A percentile compares a stretch with the other conserved stretches of the same genome.
Conservation (phyloP, 192 early-diverging fungal species). For the Kickxella alabastrina region DNA sequence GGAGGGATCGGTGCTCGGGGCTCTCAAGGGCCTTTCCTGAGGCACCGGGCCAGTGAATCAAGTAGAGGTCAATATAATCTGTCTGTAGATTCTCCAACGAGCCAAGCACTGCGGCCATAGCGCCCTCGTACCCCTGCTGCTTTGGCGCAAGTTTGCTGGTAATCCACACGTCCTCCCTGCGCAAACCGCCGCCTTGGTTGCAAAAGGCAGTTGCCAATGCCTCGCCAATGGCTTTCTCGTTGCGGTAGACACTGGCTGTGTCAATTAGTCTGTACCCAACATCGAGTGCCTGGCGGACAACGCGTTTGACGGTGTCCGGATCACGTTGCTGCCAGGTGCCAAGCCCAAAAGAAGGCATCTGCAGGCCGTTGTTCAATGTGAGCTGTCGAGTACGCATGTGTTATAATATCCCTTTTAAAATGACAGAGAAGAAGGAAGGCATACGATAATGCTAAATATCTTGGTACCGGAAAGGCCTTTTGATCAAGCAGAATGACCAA, state of each 20-base stretch:
- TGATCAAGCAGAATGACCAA: no score
- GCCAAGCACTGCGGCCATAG: constrained; percentile 52
- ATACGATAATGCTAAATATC: no score
- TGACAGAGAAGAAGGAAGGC: no score
- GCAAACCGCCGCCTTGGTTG: constrained; percentile 36
- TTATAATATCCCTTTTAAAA: no score
- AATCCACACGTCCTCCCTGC: constrained; percentile 64
- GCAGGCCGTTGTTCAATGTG: constrained; percentile 33
- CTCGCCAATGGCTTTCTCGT: constrained; percentile 58
- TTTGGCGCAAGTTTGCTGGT: constrained; percentile 68
- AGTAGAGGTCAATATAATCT: constrained; percentile 69
- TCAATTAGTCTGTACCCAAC: constrained; percentile 44
- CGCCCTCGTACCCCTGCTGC: constrained; percentile 63
- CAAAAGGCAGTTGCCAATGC: constrained; percentile 50
- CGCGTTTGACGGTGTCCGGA: constrained; percentile 8
- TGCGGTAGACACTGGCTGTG: constrained; percentile 65
- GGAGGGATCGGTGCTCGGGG: constrained; percentile 46
- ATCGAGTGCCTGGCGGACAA: constrained; percentile 23
- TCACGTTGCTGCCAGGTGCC: constrained; percentile 45
- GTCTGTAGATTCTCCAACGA: constrained; percentile 59
- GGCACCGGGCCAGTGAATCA: constrained; percentile 75
- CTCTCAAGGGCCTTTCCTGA: constrained; percentile 38
- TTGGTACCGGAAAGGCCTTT: no score
- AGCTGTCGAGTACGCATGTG: no score
- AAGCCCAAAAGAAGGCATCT: constrained; percentile 31